Base-by-base conservation (phyloP, 495 filamentous ascomycete genomes). In the Daldinia caldariorum region DNA sequence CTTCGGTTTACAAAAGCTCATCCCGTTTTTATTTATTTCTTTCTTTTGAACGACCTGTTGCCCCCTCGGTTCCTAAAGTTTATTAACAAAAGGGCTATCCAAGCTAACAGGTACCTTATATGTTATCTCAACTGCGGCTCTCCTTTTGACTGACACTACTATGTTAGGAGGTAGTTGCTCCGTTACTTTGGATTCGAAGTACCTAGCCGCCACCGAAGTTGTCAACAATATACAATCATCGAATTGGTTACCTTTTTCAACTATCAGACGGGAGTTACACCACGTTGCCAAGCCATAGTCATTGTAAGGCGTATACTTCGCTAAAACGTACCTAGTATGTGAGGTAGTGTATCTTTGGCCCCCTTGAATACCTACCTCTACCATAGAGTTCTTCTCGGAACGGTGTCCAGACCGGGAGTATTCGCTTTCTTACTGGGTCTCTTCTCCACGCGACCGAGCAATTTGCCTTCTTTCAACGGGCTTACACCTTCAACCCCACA, bases 401-500 rank as follows among this genome's bases (percentile, higher is more conserved):
- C 58, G 31, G 58, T 18, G 34, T 57, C 22, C 26, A 53, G 26
- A 31, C 49, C 43, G 43, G 26, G 49, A 53, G 29, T 32, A 8
- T 53, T 53, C 6, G 34, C 34, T 32, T 12, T 53, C 6, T 13
- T 22, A 31, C 14, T 53, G 49, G 49, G 13, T 32, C 49, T 53
- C 29, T 32, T 29, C 29, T 53, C 49, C 43, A 16, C 43, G 43
- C 18, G 43, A 13, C 43, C 43, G 43, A 47, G 49, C 20, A 22
- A 26, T 41, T 58, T 41, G 18, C 16, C 35, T 58, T 41, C 55
- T n/a, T 43, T 37, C 32, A 2, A 18, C n/a, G 3, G 3, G 38
- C 57, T 60, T 20, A 60, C 41, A 35, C 16, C 58, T 53, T 32
- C n/a, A 16, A 50, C 58, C 41, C 58, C 58, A 61, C 58, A 61